Base-by-base conservation (phyloP, 202 grass and related monocot genomes). In the Cymbopogon flexuosus region DNA sequence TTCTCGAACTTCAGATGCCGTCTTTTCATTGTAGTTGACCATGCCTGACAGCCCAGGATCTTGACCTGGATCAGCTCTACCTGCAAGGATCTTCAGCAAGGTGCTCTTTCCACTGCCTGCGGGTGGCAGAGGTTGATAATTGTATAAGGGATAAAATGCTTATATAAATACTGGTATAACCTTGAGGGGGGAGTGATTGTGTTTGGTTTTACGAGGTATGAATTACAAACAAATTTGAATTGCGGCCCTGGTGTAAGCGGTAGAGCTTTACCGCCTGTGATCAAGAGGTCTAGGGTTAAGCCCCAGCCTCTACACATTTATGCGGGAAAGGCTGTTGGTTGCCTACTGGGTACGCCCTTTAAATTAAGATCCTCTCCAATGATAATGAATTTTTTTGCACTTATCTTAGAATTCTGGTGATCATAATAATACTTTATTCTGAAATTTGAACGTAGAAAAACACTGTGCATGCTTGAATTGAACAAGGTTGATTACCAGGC, bases 41-140 rank as follows among this genome's bases (percentile, higher is more conserved):
- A 39, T 52, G 45, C 62, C 62, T 57, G 61, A 29, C 63, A 79
- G 27, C 8, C 63, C 63, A 54, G 63, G 12, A 79, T 79, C 77
- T 51, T 68, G 34, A 3, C 16, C 13, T n/a, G 43, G 42, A 39
- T 68, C 3, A 0, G 45, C 64, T 69, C 77, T 68, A 30, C 63
- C 77, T 4, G 77, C 63, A 67, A 79, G 77, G 27, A 79, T 57
- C 46, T 79, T 68, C 63, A 79, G 77, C 43, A 79, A 57, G 43
- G 63, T 79, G 63, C 45, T 79, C 30, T 69, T 79, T 35, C 77
- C 77, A 68, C 77, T 79, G 45, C 77, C 77, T 79, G 63, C 30
- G 54, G 0, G 14, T 2, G 4, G 31, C 15, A 31, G 30, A 74
- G 49, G 22, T 15, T 46, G 24, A 24, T n/a, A 36, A 36, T 3